Evolutionary conservation across 495 filamentous ascomycete genomes (phyloP), one percentile per base, ranked within the genome.

Genomic region (Podospora didyma): DNA sequence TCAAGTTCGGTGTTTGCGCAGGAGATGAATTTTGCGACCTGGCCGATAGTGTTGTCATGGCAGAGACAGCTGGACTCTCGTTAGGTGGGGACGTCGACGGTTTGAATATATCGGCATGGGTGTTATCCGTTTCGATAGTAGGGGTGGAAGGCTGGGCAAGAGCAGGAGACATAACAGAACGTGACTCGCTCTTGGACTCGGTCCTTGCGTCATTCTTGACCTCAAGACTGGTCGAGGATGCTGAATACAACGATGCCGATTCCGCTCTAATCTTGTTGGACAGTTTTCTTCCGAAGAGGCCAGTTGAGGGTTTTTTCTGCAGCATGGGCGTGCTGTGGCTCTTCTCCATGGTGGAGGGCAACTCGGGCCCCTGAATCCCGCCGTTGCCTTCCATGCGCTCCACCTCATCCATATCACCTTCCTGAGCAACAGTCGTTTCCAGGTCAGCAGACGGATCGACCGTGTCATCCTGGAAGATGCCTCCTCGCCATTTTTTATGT

Each of bases 401-500:
- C 9, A 75, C 72, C 23, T 78, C 78, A 16, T 80, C 75, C 14
- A 79, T 73, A 49, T 79, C 74, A 1, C 80, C 85, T 31, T 85
- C 80, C 59, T 86, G 81, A 23, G 84, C 84, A 22, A 76, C 74
- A 35, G 78, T 69, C 5, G 74, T 66, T 57, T 80, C 80, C 2
- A 68, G 65, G 50, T 72, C 70, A 26, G 62, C 49, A 9, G 71
- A 67, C 21, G 64, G 34, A 47, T 70, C 60, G 41, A 71, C 60
- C 7, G 55, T 64, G 61, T 67, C 74, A 24, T 88, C 86, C 53
- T 85, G 82, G 56, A 90, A 98, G n/a, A 97, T 89, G 1, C 95
- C 94, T 16, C 92, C 94, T 57, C 94, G 82, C 77, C 90, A 91
- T 23, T 73, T 69, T 64, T 96, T 89, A 45, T 80, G 72, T 34